phyloP scores from a whole-genome alignment of 352 stramenopile genomes.

The Phytophthora aleatoria region DNA sequence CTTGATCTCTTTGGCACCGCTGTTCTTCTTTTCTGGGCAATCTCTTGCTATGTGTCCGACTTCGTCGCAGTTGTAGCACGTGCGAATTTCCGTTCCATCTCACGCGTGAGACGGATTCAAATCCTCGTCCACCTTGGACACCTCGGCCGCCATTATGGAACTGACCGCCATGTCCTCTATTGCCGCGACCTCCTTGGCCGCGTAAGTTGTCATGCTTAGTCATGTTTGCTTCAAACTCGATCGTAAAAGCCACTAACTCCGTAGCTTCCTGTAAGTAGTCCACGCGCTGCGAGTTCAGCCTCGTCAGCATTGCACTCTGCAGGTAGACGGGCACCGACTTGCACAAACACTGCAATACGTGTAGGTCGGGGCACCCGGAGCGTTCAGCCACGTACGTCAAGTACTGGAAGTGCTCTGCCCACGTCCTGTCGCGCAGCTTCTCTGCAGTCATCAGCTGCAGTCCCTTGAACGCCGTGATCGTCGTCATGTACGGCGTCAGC shows the following conservation, averaged over 20 bases:
- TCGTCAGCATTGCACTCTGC: constrained; percentile 6
- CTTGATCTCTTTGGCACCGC: not conserved
- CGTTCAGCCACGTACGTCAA: constrained; percentile 8
- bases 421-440: constrained; percentile 1
- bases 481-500: not conserved
- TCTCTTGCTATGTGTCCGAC: not conserved
- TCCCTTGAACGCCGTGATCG: constrained; percentile 4
- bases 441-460: constrained; percentile 5
- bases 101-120: not conserved
- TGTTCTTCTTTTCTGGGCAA: not conserved
- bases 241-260: not conserved
- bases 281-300: constrained; percentile 1
- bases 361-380: not conserved
- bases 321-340: not conserved
- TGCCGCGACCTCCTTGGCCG: not conserved
- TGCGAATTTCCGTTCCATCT: not conserved
- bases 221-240: not conserved
- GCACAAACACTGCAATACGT: constrained; percentile 7
- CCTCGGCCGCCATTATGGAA: not conserved
- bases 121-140: not conserved
- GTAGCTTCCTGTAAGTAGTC: not conserved
- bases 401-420: constrained; percentile 17
- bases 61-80: not conserved
- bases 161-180: not conserved
- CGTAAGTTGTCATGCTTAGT: not conserved